Percentiles rank a stretch among this genome's conserved stretches.
phyloP scores from a whole-genome alignment of 2,329 filamentous ascomycete species.

The Phoma sp. region DNA sequence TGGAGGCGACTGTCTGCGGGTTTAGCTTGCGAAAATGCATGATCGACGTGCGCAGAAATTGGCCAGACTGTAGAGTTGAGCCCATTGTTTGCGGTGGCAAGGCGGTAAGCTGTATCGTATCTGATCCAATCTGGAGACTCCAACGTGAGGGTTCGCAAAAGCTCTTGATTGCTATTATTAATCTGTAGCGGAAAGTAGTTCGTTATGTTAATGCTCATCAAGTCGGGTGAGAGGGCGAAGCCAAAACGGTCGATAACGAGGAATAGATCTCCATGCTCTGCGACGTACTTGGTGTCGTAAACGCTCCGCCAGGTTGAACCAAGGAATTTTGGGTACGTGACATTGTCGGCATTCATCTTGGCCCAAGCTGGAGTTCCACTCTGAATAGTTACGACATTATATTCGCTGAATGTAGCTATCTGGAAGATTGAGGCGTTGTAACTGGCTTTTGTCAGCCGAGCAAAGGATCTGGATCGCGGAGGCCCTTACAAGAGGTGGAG shows the following conservation, averaged over 20 bases:
- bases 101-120: no score
- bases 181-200: background rate
- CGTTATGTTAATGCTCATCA: background rate
- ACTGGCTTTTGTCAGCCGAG: slow-evolving; percentile 17
- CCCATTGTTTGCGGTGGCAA: no score
- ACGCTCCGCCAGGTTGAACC: background rate
- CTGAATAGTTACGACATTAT: slow-evolving; percentile 17
- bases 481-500: slow-evolving; percentile 50
- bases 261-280: slow-evolving; percentile 16
- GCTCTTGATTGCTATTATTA: no score
- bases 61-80: background rate
- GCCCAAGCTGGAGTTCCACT: slow-evolving; percentile 1
- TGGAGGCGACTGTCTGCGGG: slow-evolving; percentile 20
- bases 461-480: no score
- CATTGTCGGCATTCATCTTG: background rate
- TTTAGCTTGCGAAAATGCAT: slow-evolving; percentile 11
- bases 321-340: background rate
- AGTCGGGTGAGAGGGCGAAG: background rate
- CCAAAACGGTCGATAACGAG: slow-evolving; percentile 16
- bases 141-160: no score
- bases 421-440: slow-evolving; percentile 34
- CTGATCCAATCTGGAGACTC: no score
- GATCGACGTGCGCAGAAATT: slow-evolving; percentile 3
- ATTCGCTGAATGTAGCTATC: slow-evolving; percentile 22
- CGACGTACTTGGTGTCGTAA: slow-evolving; percentile 12